Percentiles rank a stretch among this genome's conserved stretches.
phyloP scores from a whole-genome alignment of 2,329 filamentous ascomycete species.

The Neonectria punicea region DNA sequence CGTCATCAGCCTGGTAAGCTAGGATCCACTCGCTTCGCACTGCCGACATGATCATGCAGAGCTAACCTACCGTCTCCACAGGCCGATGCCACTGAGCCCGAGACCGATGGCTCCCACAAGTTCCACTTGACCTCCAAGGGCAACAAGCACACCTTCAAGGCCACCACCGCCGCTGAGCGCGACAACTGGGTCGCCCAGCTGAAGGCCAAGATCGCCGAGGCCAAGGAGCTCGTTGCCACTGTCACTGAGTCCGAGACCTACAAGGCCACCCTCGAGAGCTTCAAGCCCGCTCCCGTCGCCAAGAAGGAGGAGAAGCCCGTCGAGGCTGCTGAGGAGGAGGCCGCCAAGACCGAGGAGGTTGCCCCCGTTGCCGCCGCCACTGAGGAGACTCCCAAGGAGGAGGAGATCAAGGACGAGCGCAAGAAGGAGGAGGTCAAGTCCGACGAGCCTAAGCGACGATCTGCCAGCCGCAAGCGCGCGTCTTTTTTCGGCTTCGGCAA shows the following conservation, averaged over 20 bases:
- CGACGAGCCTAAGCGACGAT: constrained; percentile 70
- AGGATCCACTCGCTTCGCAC: constrained; percentile 29
- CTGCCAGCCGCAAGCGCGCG: constrained; percentile 71
- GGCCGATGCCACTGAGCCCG: constrained; percentile 74
- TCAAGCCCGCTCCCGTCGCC: constrained; percentile 60
- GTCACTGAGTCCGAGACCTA: constrained; percentile 85
- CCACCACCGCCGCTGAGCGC: constrained; percentile 77
- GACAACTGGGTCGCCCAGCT: constrained; percentile 91
- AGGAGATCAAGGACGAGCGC: constrained; percentile 49
- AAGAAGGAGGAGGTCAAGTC: constrained; percentile 62
- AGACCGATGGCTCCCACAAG: constrained; percentile 79
- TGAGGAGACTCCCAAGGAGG: constrained; percentile 50
- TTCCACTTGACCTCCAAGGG: constrained; percentile 87
- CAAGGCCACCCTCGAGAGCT: constrained; percentile 83
- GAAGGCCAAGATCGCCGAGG: constrained; percentile 84
- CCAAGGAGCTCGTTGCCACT: constrained; percentile 80
- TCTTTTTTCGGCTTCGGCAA: constrained; percentile 73
- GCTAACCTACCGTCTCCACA: constrained; percentile 43
- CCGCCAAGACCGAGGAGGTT: constrained; percentile 35
- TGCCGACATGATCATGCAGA: constrained; percentile 28
- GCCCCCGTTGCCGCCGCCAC: constrained; percentile 35
- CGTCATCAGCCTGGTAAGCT: constrained; percentile 84
- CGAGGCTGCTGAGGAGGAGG: constrained; percentile 48
- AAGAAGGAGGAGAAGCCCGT: constrained; percentile 57
- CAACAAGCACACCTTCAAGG: constrained; percentile 96